Evolutionary conservation across 805 yeast genomes (phyloP).

Genomic region (Candida pseudoglaebosa): DNA sequence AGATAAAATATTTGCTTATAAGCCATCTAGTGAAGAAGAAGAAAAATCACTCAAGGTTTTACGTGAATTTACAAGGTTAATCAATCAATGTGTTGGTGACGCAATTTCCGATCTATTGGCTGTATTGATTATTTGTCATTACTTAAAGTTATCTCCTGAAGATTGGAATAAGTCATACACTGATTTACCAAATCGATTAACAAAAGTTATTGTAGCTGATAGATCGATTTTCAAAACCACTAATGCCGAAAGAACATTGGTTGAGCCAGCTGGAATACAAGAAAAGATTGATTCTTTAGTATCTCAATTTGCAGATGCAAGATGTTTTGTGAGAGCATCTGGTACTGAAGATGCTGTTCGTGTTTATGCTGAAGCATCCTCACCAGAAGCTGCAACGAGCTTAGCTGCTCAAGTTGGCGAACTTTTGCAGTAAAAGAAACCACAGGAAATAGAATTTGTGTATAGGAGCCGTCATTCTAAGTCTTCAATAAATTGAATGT

Average conservation of each 20-base stretch:
- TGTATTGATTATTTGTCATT: slow-evolving; percentile 60
- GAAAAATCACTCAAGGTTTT: slow-evolving; percentile 50
- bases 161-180: slow-evolving; percentile 75
- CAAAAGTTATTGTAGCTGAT: slow-evolving; percentile 80
- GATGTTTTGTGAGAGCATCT: slow-evolving; percentile 93
- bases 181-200: slow-evolving; percentile 83
- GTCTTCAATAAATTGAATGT: too few species aligned
- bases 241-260: slow-evolving; percentile 82
- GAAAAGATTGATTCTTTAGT: slow-evolving; percentile 64
- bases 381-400: slow-evolving; percentile 25
- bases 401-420: slow-evolving; percentile 27
- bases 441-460: neutral
- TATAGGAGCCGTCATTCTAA: too few species aligned
- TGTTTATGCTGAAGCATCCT: slow-evolving; percentile 85
- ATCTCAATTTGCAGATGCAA: slow-evolving; percentile 50
- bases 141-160: slow-evolving; percentile 53
- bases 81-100: slow-evolving; percentile 98
- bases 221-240: slow-evolving; percentile 77
- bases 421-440: slow-evolving; percentile 8
- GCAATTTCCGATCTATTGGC: slow-evolving; percentile 89
- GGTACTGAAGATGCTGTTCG: slow-evolving; percentile 98
- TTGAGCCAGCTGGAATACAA: slow-evolving; percentile 78
- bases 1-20: slow-evolving; percentile 26
- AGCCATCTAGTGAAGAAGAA: slow-evolving; percentile 39
- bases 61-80: slow-evolving; percentile 59